phyloP scores from a whole-genome alignment of 148 eudicot genomes.

The Nepenthes gracilis region DNA sequence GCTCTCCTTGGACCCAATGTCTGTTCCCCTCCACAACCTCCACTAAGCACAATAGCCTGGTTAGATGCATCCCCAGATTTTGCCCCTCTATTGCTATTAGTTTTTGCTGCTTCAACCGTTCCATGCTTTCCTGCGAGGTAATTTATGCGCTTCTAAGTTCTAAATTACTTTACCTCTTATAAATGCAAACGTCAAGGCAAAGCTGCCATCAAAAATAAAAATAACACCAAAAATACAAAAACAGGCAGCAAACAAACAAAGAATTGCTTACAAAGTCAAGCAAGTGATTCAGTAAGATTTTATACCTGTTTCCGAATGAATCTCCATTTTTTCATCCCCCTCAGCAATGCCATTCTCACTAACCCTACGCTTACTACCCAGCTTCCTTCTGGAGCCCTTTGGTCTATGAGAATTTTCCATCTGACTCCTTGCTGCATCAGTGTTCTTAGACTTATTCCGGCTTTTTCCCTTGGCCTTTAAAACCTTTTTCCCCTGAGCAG shows the following conservation, averaged over 20 bases:
- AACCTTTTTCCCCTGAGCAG: slow-evolving; percentile 21
- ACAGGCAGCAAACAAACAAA: slow-evolving; percentile 3
- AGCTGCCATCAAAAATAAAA: background rate
- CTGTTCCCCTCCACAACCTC: slow-evolving; percentile 12
- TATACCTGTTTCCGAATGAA: slow-evolving; percentile 40
- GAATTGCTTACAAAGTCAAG: background rate
- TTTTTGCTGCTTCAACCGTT: slow-evolving; percentile 19
- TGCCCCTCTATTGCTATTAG: slow-evolving; percentile 15
- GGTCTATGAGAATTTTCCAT: slow-evolving; percentile 23
- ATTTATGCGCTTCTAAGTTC: background rate
- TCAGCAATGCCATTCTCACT: slow-evolving; percentile 20
- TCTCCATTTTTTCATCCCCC: slow-evolving; percentile 16
- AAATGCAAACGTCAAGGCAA: background rate
- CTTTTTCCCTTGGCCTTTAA: slow-evolving; percentile 23
- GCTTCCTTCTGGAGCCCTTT: slow-evolving; percentile 29
- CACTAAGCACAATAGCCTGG: slow-evolving; percentile 18
- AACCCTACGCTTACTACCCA: slow-evolving; percentile 16
- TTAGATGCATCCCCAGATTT: slow-evolving; percentile 11
- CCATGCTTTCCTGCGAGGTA: slow-evolving; percentile 23
- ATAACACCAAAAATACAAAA: background rate
- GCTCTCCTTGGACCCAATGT: slow-evolving; percentile 41
- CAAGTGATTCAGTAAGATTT: slow-evolving; percentile 3
- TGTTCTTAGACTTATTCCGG: slow-evolving; percentile 23
- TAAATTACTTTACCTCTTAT: background rate
- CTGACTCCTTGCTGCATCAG: slow-evolving; percentile 16